Percentiles rank a stretch among this genome's conserved stretches.
These are phyloP conservation scores for Diaporthe sp. DNA, from an alignment of 2,329 filamentous ascomycete species.

Conservation along the genomic window DNA sequence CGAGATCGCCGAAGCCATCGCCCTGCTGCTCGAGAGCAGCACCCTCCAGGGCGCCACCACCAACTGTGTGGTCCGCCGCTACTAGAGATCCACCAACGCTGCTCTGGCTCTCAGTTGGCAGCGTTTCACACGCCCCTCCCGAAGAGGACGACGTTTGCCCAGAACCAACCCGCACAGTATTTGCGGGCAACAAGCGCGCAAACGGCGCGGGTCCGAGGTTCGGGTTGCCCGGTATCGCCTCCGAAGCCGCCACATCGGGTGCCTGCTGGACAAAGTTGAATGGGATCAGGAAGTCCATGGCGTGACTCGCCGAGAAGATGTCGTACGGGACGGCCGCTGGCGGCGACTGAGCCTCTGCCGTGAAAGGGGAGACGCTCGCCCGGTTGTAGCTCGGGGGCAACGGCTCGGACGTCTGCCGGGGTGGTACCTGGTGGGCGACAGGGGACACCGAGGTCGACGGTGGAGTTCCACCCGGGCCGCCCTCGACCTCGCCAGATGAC, in stretches of 20 bases:
- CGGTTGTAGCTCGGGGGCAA: neutral
- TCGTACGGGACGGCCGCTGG: neutral
- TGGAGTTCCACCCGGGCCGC: no score
- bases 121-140: neutral
- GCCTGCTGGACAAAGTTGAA: constrained; percentile 15
- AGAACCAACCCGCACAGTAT: no score
- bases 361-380: neutral
- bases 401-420: constrained; percentile 15
- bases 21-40: neutral
- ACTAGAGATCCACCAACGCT: neutral
- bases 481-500: neutral
- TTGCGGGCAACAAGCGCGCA: neutral
- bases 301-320: constrained; percentile 15
- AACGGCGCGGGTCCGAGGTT: neutral
- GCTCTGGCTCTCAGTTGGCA: neutral
- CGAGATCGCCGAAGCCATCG: neutral
- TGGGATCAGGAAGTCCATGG: neutral
- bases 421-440: neutral
- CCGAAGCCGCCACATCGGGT: neutral
- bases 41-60: no score
- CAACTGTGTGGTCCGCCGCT: neutral
- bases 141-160: neutral
- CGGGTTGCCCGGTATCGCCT: neutral
- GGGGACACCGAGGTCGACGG: no score
- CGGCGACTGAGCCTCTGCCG: neutral